A percentile compares a stretch with the other conserved stretches of the same genome.
Evolutionary conservation across 2,329 filamentous ascomycete species (phyloP).

Genomic region (Arthrinium phaeospermum): DNA sequence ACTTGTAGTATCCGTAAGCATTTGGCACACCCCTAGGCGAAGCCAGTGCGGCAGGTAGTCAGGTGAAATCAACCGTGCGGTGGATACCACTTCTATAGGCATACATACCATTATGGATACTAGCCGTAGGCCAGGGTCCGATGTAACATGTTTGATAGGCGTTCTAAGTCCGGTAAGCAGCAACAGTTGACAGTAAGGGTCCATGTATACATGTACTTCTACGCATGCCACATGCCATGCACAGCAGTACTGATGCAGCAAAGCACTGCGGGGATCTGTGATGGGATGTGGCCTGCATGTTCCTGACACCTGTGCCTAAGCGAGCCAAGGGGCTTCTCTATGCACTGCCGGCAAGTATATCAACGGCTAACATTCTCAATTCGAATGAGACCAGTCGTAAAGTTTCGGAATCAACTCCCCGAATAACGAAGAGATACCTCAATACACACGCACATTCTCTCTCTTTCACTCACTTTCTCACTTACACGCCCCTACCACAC

Average conservation of each 20-base stretch:
- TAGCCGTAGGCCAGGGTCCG: not conserved
- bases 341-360: not conserved
- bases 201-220: not conserved
- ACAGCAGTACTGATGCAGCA: not conserved
- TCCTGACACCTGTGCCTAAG: not conserved
- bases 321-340: not conserved
- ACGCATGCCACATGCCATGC: not conserved
- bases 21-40: not conserved
- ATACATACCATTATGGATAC: not conserved
- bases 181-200: not conserved
- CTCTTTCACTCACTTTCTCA: not conserved
- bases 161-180: not conserved
- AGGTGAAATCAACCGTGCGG: not conserved
- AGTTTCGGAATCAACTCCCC: not conserved
- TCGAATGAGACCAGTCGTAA: not conserved
- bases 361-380: not conserved
- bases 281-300: not conserved
- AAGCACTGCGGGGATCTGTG: not conserved
- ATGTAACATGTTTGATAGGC: not conserved
- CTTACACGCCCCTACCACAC: not conserved
- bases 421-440: not conserved
- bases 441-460: not conserved
- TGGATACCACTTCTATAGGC: not conserved
- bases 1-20: not conserved
- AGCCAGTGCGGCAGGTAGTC: not conserved